Base-by-base conservation (phyloP, 2,329 filamentous ascomycete genomes). In the Tolypocladium endophyticum region DNA sequence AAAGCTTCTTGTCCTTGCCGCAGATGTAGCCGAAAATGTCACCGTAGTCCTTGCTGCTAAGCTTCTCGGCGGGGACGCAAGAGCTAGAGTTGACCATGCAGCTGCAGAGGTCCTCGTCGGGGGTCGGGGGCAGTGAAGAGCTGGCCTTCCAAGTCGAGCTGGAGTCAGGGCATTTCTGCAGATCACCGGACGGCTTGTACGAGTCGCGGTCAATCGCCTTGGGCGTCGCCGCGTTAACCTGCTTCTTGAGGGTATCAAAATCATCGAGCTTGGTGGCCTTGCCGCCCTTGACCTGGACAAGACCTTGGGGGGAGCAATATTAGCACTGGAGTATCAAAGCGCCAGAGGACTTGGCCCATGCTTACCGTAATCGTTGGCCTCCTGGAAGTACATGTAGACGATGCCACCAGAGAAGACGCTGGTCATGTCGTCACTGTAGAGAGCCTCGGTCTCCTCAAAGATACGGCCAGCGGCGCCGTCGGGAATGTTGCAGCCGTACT, bases 301-400 rank as follows among this genome's bases (percentile, higher is more conserved):
- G 83, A 75, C 88, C 82, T 81, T 73, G 68, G 50, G 28, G 18
- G 38, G 12, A 8, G 14, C 20, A 25, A 11, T 1, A 25, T 53
- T 16, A 53, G 36, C 16, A 20, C 18, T 68, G 64, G 68, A 68
- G 30, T 18, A 9, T 53, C 30, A n/a, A 35, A 14, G 6, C 14
- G 1, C 6, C 3, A 16, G 28, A 30, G 11, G 9, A 11, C 11
- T 16, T 11, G 18, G 47, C 18, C 50, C 14, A 14, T 53, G 50
- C 79, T 66, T 76, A 82, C 89, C 94, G 70, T 90, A 99, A 73
- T 97, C 79, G 79, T 97, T 97, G 57, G 70, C 77, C 74, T 96
- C 92, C 79, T 96, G 83, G 79, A 92, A 93, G 81, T 94, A 99
- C 91, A 96, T 96, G 84, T 97, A 99, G 73, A 97, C 92, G 66